A percentile compares a stretch with the other conserved stretches of the same genome.
These are phyloP conservation scores for Venturia carpophila DNA, from an alignment of 2,329 filamentous ascomycete species.

Conservation along the genomic window DNA sequence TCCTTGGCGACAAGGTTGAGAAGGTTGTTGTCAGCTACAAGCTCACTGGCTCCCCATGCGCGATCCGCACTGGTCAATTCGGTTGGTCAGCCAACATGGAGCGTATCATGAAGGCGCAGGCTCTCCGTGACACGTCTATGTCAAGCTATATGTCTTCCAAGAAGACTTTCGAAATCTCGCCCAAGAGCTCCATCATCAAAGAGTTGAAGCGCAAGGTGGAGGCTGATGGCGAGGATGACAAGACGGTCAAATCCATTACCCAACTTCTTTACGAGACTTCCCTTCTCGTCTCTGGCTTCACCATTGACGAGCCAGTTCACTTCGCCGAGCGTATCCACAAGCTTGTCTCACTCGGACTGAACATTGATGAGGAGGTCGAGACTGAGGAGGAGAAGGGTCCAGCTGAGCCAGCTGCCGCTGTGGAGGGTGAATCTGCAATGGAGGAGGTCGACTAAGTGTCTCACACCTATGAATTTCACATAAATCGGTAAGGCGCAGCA, in stretches of 20 bases:
- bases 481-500: conserved; percentile 8
- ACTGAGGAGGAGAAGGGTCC: conserved; percentile 46
- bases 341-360: conserved; percentile 94
- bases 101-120: conserved; percentile 99
- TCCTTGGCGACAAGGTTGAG: conserved; percentile 98
- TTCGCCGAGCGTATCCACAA: conserved; percentile 99
- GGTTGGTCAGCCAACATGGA: conserved; percentile 99
- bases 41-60: conserved; percentile 87
- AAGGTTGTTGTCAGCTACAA: conserved; percentile 99
- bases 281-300: conserved; percentile 96
- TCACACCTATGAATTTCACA: conserved; percentile 1
- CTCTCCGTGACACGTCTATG: conserved; percentile 99
- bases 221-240: conserved; percentile 93
- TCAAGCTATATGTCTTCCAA: conserved; percentile 99
- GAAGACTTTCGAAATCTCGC: conserved; percentile 99
- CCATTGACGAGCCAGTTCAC: conserved; percentile 95
- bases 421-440: conserved; percentile 86
- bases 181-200: conserved; percentile 94
- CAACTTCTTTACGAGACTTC: conserved; percentile 99
- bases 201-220: conserved; percentile 99
- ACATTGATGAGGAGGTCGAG: conserved; percentile 92
- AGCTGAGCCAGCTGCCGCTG: conserved; percentile 50
- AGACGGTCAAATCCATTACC: conserved; percentile 98
- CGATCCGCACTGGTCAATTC: conserved; percentile 98
- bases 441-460: conserved; percentile 90